phyloP scores from a whole-genome alignment of 164 flowering plant genomes.

The Tetracentron sinense region DNA sequence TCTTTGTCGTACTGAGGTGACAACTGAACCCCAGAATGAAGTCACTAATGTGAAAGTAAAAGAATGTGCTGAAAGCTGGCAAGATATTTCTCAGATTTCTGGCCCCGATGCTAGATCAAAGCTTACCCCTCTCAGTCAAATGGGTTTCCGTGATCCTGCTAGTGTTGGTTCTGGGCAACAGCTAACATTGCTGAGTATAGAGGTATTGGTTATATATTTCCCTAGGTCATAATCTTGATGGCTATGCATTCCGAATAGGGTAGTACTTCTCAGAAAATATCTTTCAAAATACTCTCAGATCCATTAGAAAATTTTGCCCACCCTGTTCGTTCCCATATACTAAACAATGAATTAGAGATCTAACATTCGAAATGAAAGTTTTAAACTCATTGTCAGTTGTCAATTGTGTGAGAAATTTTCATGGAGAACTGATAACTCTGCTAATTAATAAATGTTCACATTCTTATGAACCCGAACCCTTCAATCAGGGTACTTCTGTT shows the following conservation, averaged over 20 bases:
- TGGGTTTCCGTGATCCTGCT: conserved; percentile 92
- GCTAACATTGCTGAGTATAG: conserved; percentile 76
- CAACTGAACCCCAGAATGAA: conserved; percentile 10
- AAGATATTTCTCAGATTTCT: conserved; percentile 83
- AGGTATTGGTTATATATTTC: conserved; percentile 41
- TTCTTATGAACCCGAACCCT: too few species aligned
- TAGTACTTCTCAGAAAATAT: not conserved
- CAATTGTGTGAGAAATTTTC: too few species aligned
- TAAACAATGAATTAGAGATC: not conserved
- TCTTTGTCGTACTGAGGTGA: conserved; percentile 1
- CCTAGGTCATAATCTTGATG: not conserved
- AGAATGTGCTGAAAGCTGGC: conserved; percentile 23
- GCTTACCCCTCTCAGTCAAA: conserved; percentile 89
- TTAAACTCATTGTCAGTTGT: too few species aligned
- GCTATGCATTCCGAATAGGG: not conserved
- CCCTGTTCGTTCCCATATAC: not conserved
- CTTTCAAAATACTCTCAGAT: not conserved
- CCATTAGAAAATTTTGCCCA: not conserved
- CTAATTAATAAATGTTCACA: too few species aligned
- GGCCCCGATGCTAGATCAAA: conserved; percentile 60
- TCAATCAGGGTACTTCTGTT: too few species aligned
- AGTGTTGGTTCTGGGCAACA: conserved; percentile 88
- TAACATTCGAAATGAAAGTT: too few species aligned
- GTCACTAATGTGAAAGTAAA: conserved; percentile 18
- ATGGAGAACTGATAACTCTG: too few species aligned